Evolutionary conservation across 345 rosid species (phyloP), one percentile per base, ranked within the genome.

Genomic region (Nephelium lappaceum): DNA sequence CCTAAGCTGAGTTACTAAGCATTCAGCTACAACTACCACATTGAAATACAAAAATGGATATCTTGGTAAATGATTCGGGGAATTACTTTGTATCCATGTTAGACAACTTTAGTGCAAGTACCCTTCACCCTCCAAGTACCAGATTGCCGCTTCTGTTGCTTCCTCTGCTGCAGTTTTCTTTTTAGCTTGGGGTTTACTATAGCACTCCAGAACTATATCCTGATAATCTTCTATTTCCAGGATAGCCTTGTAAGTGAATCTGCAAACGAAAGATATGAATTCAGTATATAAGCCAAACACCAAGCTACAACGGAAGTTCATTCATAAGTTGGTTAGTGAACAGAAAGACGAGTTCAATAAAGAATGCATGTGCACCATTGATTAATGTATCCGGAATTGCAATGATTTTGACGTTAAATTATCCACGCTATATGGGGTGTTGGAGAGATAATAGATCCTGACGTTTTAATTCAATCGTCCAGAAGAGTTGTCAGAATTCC

Each of bases 141-240:
- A 91, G 16, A 95, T 86, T 8, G 98, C 98, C 15, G 51, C 51
- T 45, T 45, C 51, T 45, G 51, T 8, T 45, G 98, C 98, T 27
- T 85, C 77, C 83, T 95, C 98, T 4, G 98, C 93, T 1, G 97
- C 95, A 65, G 86, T 88, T 85, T 88, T 95, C 91, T 93, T 95
- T n/a, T 83, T 91, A 5, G 80, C 51, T 67, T 53, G 81, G 0
- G 87, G 79, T 7, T 45, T 45, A 45, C 51, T 45, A 5, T 45
- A 45, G 12, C 51, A 45, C 10, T 45, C 51, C 51, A 45, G 51
- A 45, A 45, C 12, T 45, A 7, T 5, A 45, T 45, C 51, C 12
- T 45, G 11, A 45, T 11, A 21, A 36, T 84, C 92, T 76, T 93
- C 95, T 76, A 92, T 84, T 78, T 76, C 86, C 69, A 95, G 69